A percentile compares a stretch with the other conserved stretches of the same genome.
phyloP scores from a whole-genome alignment of 1,284 basidiomycete genomes.

The Tilletia walkeri region DNA sequence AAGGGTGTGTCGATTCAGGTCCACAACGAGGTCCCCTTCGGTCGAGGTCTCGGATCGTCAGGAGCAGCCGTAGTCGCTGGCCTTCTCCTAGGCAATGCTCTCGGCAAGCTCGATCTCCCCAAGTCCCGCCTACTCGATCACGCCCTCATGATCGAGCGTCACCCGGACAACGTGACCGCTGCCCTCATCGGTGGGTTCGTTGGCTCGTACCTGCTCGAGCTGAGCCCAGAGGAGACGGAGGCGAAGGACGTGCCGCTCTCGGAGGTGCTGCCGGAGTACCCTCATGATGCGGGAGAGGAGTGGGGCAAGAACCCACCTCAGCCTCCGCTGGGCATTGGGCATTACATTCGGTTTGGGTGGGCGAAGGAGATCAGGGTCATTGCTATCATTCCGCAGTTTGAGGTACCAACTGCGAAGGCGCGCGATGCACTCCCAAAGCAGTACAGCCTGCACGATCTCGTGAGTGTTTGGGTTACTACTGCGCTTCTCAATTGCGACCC shows the following conservation, averaged over 20 bases:
- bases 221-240: conserved; percentile 62
- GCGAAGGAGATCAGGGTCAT: conserved; percentile 81
- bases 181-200: conserved; percentile 96
- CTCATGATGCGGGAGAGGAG: conserved; percentile 80
- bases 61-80: conserved; percentile 97
- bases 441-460: conserved; percentile 88
- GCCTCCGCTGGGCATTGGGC: conserved; percentile 87
- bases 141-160: conserved; percentile 97
- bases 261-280: conserved; percentile 95
- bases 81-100: conserved; percentile 79
- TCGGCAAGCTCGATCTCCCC: conserved; percentile 73
- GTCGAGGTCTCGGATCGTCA: conserved; percentile 91
- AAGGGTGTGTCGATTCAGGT: conserved; percentile 65
- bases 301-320: conserved; percentile 87
- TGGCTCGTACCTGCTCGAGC: conserved; percentile 90
- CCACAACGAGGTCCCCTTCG: conserved; percentile 94
- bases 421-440: conserved; percentile 77
- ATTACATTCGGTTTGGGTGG: conserved; percentile 91
- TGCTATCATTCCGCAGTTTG: conserved; percentile 92
- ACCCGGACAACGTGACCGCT: conserved; percentile 98
- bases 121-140: conserved; percentile 82
- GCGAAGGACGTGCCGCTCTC: conserved; percentile 85
- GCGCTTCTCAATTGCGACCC: background rate
- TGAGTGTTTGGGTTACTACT: conserved; percentile 59
- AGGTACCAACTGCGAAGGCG: conserved; percentile 92